Evolutionary conservation across 495 filamentous ascomycete species (phyloP), one percentile per base, ranked within the genome.

Genomic region (Talaromyces wortmannii): DNA sequence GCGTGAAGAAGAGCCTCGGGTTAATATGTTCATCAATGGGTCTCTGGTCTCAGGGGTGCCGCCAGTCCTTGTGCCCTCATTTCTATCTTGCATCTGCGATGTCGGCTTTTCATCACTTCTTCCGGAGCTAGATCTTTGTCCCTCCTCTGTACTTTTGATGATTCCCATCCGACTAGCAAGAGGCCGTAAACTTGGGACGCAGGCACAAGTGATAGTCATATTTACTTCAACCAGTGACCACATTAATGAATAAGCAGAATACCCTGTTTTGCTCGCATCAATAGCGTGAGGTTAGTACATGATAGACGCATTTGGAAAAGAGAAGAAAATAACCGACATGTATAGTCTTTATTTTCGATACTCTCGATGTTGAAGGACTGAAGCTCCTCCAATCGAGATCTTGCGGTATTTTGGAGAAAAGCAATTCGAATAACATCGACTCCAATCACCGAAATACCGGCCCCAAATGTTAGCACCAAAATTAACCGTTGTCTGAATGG

Each of bases 161-260:
- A 23, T 23, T 23, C 23, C 23, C 23, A 23, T 23, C 4, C 23
- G 23, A 23, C 23, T 23, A 23, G 44, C 44, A 46, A 46, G 44
- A 46, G 44, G 44, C 17, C 95, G 96, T 57, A 96, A 73, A n/a
- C 87, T 92, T n/a, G 91, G 92, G 31, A 95, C 85, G 60, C 90
- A 96, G 48, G 84, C 91, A 55, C 89, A 94, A 45, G 91, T 86
- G 53, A 96, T 88, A 7, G 90, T 90, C 11, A 91, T 77, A 60
- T 95, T 91, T 65, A 90, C 86, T 63, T 90, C 88, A 50, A 91
- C 77, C 17, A 83, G 83, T 29, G 83, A 87, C 87, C 86, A 91
- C 81, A 90, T 86, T 61, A 89, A 82, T 1, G 86, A 82, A 0
- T 85, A 61, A 3, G 86, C 84, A 5, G 82, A 86, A 66, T 88